Evolutionary conservation across 176 grass and related monocot species (phyloP).

Genomic region (Triticum dicoccoides): DNA sequence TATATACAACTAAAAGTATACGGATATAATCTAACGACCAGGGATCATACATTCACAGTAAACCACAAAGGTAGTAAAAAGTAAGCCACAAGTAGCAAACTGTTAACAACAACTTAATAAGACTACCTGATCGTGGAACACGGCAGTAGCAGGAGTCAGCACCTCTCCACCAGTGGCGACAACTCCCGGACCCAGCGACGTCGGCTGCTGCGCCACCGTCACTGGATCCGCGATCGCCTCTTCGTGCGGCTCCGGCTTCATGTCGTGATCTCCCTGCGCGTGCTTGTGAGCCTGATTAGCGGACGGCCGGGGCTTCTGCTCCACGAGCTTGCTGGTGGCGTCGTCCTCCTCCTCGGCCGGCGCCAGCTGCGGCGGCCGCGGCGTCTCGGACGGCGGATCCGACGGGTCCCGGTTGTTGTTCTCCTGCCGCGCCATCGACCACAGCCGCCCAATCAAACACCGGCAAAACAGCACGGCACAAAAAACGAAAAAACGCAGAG

Average conservation of each 20-base stretch:
- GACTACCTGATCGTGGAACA: constrained; percentile 61
- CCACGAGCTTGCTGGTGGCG: constrained; percentile 76
- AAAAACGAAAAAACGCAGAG: background rate
- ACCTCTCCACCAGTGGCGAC: constrained; percentile 9
- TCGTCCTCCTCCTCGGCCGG: constrained; percentile 71
- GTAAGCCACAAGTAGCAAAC: background rate
- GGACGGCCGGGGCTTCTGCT: constrained; percentile 17
- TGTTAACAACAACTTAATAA: background rate
- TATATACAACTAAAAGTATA: background rate
- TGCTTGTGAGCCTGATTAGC: constrained; percentile 25
- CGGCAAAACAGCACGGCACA: background rate
- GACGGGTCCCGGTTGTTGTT: constrained; percentile 39
- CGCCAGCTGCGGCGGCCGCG: constrained; percentile 54
- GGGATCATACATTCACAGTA: background rate
- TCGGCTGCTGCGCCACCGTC: constrained; percentile 21
- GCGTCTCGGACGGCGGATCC: constrained; percentile 65
- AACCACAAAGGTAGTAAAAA: background rate
- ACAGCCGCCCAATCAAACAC: background rate
- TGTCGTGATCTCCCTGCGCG: constrained; percentile 22
- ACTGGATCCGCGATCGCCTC: constrained; percentile 22
- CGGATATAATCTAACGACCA: background rate
- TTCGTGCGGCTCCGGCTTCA: constrained; percentile 59
- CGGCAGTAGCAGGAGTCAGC: constrained; percentile 25
- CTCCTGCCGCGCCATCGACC: constrained; percentile 44
- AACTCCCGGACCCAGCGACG: constrained; percentile 10